Evolutionary conservation across 306 rosid species (phyloP), one percentile per base, ranked within the genome.

Genomic region (Elaeagnus macrophylla): DNA sequence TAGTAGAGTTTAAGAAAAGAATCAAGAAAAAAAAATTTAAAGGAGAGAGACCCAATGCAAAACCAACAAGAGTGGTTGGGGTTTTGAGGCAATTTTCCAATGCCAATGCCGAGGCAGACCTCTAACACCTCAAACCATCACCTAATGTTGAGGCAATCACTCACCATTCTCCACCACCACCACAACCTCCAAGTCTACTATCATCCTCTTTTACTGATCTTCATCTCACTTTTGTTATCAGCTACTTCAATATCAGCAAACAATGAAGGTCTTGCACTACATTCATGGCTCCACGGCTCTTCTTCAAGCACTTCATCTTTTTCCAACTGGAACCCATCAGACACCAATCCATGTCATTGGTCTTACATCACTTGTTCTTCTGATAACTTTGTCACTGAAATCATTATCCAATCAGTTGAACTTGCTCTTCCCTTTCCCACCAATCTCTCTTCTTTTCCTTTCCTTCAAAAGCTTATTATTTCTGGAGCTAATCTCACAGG

Each of bases 41-140:
- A 58, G 32, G 57, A 71, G 69, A 67, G 65, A 74, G 62, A 71
- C 75, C 74, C 73, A 73, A 78, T 78, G 88, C 73, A 84, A 72
- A 79, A 75, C 72, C 81, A 71, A 69, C 65, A 6, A 6, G 50
- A 59, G 61, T 65, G 75, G 77, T 76, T 72, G 57, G 46, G 76
- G 82, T 81, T 85, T 85, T 79, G 82, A 81, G 82, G 84, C 80
- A 75, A 73, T 54, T 72, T 73, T 77, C 39, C 80, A 85, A 77
- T 79, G 79, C 78, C 79, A 59, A 85, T 77, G 95, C 77, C 72
- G 69, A 68, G 67, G 76, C 75, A 49, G 37, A n/a, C 66, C 75
- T 83, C 67, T 65, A 71, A 62, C 79, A 57, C 70, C 79, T 65
- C 76, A 74, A 70, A 56, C 61, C 71, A 51, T 83, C 74, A 77